Base-by-base conservation (phyloP, 192 early-diverging fungal species). In the Podila verticillata region DNA sequence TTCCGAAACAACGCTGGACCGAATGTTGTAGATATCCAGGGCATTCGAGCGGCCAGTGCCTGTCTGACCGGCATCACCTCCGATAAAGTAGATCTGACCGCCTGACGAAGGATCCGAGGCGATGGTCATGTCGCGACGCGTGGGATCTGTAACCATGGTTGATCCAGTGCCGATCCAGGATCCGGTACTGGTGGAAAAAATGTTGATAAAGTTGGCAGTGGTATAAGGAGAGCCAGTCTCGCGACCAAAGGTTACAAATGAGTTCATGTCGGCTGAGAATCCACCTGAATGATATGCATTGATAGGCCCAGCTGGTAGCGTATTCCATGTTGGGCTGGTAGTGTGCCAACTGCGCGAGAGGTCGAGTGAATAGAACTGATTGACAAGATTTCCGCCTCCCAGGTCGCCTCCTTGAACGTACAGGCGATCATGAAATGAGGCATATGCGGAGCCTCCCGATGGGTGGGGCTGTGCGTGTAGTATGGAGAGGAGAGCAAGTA, bases 231-330 rank as follows among this genome's bases (percentile, higher is more conserved):
- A 71, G 19, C 69, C 69, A 7, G 28, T 32, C 34, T 71, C 69
- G 9, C 69, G 60, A 30, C 69, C 69, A 56, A 71, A 71, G 44
- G 69, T 71, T 4, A 71, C 48, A 63, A 71, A 71, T 0, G 69
- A 71, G 39, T 71, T 71, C 61, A 63, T 63, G 29, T 71, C 69
- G 47, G 69, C 47, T 31, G 69, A 71, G 49, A 63, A 71, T 17
- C 69, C 69, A 26, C 69, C 69, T 15, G 69, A 71, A 26, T 71
- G 69, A 28, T 71, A 71, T 30, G 69, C 69, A 31, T 71, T 70
- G 60, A 70, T 70, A 29, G 68, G 68, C 22, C 68, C 68, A n/a
- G 59, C 24, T 20, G 68, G 68, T 4, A 70, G 68, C 4, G 68
- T 35, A 59, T 54, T 63, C 69, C 69, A 71, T 36, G 35, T 61